Evolutionary conservation across 1,284 basidiomycete species (phyloP).

Genomic region (Sutorius eximius): DNA sequence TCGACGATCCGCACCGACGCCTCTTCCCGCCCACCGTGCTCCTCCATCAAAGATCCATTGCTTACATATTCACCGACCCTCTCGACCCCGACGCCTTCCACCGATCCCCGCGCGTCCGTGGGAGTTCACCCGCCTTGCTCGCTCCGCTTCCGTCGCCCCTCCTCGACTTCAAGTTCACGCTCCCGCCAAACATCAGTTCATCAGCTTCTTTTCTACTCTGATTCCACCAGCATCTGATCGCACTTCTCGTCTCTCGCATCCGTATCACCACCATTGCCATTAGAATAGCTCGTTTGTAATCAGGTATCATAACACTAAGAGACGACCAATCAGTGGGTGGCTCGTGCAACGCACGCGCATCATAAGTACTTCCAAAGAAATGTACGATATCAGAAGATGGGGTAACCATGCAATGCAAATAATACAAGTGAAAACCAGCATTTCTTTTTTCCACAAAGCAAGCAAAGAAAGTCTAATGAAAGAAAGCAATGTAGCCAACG

Average conservation of each 20-base stretch:
- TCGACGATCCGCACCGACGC: slow-evolving; percentile 37
- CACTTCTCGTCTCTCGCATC: slow-evolving; percentile 3
- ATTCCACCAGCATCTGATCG: slow-evolving; percentile 15
- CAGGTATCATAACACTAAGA: slow-evolving; percentile 34
- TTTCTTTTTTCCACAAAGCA: slow-evolving; percentile 21
- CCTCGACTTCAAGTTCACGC: slow-evolving; percentile 3
- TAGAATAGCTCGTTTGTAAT: slow-evolving; percentile 32
- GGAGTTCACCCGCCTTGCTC: slow-evolving; percentile 12
- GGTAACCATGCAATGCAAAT: slow-evolving; percentile 34
- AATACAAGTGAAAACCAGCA: slow-evolving; percentile 33
- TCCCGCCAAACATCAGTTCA: slow-evolving; percentile 15
- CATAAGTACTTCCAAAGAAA: slow-evolving; percentile 29
- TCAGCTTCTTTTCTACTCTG: slow-evolving; percentile 28
- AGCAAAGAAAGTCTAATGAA: slow-evolving; percentile 26
- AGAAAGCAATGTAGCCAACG: slow-evolving; percentile 5
- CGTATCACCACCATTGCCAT: slow-evolving; percentile 17
- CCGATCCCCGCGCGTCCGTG: slow-evolving; percentile 20
- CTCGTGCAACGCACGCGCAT: slow-evolving; percentile 17
- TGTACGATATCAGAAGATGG: slow-evolving; percentile 19
- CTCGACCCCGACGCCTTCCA: slow-evolving; percentile 21
- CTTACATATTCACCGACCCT: slow-evolving; percentile 30
- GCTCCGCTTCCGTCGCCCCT: slow-evolving; percentile 29
- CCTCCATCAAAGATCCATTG: slow-evolving; percentile 3
- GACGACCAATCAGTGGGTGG: slow-evolving; percentile 21
- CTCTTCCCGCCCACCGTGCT: background rate